These are phyloP conservation scores for Cryphonectria nitschkei DNA, from an alignment of 2,329 filamentous ascomycete species.

Conservation along the genomic window DNA sequence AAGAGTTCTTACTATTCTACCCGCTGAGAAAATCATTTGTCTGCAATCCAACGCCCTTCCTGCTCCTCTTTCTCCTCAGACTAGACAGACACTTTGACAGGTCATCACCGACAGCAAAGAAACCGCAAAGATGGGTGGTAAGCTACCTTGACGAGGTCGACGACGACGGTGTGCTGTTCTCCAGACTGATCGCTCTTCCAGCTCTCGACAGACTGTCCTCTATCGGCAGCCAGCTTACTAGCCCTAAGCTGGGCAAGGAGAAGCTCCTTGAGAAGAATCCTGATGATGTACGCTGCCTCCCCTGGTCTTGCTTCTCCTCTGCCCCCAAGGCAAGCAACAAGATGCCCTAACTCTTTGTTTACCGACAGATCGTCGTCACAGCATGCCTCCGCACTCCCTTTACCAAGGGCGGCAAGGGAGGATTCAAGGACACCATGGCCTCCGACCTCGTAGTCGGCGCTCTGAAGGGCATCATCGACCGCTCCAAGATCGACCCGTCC, in stretches of 20 bases:
- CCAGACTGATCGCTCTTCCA: conserved; percentile 35
- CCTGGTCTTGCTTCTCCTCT: no score
- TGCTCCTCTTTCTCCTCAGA: background rate
- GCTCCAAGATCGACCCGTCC: conserved; percentile 84
- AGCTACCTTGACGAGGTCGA: conserved; percentile 13
- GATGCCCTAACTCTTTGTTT: background rate
- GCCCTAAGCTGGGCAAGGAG: conserved; percentile 51
- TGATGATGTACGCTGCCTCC: conserved; percentile 59
- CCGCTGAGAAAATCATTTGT: background rate
- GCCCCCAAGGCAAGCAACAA: no score
- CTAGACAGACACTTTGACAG: background rate
- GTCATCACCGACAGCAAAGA: background rate
- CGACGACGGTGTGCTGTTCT: background rate
- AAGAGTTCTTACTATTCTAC: background rate
- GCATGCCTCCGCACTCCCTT: conserved; percentile 89
- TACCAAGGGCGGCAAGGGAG: conserved; percentile 90
- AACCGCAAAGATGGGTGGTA: conserved; percentile 32
- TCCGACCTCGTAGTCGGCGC: conserved; percentile 85
- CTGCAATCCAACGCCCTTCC: background rate
- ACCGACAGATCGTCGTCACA: conserved; percentile 77
- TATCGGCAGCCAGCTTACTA: conserved; percentile 63
- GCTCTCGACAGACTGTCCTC: conserved; percentile 62
- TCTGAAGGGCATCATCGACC: conserved; percentile 78
- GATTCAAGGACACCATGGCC: conserved; percentile 91
- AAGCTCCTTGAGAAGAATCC: conserved; percentile 67